These are phyloP conservation scores for Pseudogymnoascus sp. DNA, from an alignment of 2,329 filamentous ascomycete species.

Conservation along the genomic window DNA sequence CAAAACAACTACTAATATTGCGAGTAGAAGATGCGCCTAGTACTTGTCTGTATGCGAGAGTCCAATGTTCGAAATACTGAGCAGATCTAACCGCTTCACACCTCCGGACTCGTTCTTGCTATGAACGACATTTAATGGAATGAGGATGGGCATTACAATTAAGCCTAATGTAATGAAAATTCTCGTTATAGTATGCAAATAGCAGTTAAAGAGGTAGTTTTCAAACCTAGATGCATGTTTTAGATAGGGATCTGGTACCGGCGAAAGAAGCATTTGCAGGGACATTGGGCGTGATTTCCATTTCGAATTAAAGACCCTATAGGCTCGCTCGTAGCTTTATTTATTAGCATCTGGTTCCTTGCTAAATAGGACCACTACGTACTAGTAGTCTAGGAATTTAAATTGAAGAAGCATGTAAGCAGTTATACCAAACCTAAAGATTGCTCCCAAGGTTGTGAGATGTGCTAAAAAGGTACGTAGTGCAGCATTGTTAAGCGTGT, in stretches of 20 bases:
- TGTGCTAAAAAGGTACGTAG: conserved; percentile 11
- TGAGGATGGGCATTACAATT: conserved; percentile 70
- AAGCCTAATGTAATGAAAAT: conserved; percentile 76
- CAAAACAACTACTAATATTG: too few relatives aligned
- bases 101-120: conserved; percentile 49
- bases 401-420: too few relatives aligned
- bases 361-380: too few relatives aligned
- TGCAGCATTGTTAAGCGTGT: conserved; percentile 7
- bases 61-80: conserved; percentile 76
- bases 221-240: conserved; percentile 44
- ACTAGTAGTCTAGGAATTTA: too few relatives aligned
- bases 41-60: too few relatives aligned
- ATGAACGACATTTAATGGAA: conserved; percentile 70
- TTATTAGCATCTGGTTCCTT: too few relatives aligned
- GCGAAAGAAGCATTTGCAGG: too few relatives aligned
- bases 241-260: too few relatives aligned
- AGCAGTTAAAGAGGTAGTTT: conserved; percentile 90
- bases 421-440: background rate
- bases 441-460: conserved; percentile 10
- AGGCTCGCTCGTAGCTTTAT: too few relatives aligned
- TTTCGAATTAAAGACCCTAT: too few relatives aligned
- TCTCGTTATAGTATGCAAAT: conserved; percentile 71
- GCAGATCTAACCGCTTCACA: conserved; percentile 65
- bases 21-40: too few relatives aligned
- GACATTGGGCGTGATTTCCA: too few relatives aligned